Evolutionary conservation across 2,329 filamentous ascomycete species (phyloP).

Genomic region (Claviceps quebecensis): DNA sequence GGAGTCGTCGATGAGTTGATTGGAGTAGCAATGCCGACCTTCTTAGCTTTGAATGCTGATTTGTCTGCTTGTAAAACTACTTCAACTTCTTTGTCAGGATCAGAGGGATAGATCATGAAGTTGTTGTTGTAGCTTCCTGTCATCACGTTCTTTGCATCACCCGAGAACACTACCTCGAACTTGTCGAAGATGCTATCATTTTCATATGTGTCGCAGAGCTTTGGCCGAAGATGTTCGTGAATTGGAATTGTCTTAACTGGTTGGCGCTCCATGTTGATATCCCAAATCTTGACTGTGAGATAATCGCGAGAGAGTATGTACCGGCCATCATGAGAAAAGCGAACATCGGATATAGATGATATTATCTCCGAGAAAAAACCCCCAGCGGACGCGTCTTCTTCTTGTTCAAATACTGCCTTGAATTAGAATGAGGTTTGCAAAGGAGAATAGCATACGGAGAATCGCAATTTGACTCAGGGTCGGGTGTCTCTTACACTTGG

Average conservation of each 20-base stretch:
- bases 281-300: constrained; percentile 98
- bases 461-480: too few relatives aligned
- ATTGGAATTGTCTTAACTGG: constrained; percentile 98
- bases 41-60: constrained; percentile 99
- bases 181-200: constrained; percentile 99
- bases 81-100: constrained; percentile 90
- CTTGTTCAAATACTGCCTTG: constrained; percentile 81
- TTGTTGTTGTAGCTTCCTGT: constrained; percentile 99
- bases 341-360: constrained; percentile 95
- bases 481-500: constrained; percentile 54
- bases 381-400: constrained; percentile 90
- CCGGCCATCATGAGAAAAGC: constrained; percentile 89
- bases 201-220: constrained; percentile 95
- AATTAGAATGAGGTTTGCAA: constrained; percentile 10
- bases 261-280: constrained; percentile 97
- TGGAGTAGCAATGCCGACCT: constrained; percentile 92
- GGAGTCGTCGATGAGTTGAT: constrained; percentile 76
- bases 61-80: constrained; percentile 97
- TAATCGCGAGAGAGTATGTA: constrained; percentile 98
- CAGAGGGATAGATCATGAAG: constrained; percentile 99
- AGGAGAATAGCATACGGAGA: too few relatives aligned
- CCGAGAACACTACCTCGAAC: constrained; percentile 97
- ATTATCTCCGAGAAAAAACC: constrained; percentile 99
- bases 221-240: constrained; percentile 87
- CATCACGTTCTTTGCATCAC: constrained; percentile 98